Evolutionary conservation across 768 basidiomycete genomes (phyloP), one percentile per base, ranked within the genome.

Genomic region (Baorangia bicolor): DNA sequence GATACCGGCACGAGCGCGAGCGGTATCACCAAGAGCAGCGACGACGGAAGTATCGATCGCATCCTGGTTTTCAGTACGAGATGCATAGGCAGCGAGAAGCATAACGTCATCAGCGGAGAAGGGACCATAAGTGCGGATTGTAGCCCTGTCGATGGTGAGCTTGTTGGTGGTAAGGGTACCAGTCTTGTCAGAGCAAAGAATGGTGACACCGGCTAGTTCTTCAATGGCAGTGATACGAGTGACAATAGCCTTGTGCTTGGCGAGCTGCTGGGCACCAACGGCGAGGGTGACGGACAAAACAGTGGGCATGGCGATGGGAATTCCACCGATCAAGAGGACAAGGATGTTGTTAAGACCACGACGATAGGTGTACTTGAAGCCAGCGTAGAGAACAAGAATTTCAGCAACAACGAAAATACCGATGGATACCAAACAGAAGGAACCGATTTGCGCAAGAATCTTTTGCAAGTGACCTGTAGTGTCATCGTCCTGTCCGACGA

Each of bases 141-240:
- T 94, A 66, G 85, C 81, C 68, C 83, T 88, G 75, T 98, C 96
- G 67, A 98, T 97, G 65, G 95, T 98, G 64, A 98, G 90, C 79
- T 98, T 98, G 86, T 98, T 98, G 80, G 96, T 98, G 63, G 96
- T 98, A 55, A 97, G 83, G 40, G 94, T 97, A 73, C 94, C 94
- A 25, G 94, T 97, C 85, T 98, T 98, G 81, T 98, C 96, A 47
- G 96, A 98, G 79, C 95, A 98, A 53, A 98, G 81, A 68, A 98
- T 98, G 64, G 96, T 98, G 66, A 98, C 95, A 74, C 95, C 96
- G 38, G 96, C 96, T 64, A 98, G 81, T 74, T 98, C 95, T 74
- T 98, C 96, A 55, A 98, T 98, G 62, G 96, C 96, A 21, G 96
- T 98, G 78, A 98, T 98, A 81, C 95, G 95, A 51, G 96, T 98